A percentile compares a stretch with the other conserved stretches of the same genome.
Conservation (phyloP, 352 stramenopile species). For the Blastocystis sp. region DNA sequence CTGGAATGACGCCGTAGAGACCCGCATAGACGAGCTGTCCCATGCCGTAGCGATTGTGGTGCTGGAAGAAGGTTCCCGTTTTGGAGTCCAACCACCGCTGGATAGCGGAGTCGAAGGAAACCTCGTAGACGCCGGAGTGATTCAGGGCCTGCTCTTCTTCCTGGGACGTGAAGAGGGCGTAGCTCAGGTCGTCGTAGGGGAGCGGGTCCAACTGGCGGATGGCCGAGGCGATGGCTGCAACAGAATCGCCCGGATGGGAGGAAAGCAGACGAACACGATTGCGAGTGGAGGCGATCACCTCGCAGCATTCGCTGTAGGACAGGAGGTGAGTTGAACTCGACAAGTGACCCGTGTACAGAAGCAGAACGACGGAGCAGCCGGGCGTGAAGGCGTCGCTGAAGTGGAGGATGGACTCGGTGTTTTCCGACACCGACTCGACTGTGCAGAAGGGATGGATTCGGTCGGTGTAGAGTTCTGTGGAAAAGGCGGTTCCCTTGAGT, state of each 20-base stretch:
- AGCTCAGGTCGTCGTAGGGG: neutral
- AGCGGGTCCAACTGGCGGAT: neutral
- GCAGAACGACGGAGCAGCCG: constrained; percentile 12
- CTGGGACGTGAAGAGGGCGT: constrained; percentile 54
- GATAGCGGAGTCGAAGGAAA: neutral
- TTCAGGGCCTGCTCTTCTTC: constrained; percentile 42
- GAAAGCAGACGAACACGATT: neutral
- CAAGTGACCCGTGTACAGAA: neutral
- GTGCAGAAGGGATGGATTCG: neutral
- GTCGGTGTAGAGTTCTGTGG: neutral
- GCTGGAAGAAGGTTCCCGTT: neutral
- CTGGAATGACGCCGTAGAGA: constrained; percentile 45
- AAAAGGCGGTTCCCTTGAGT: neutral
- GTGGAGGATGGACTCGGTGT: neutral
- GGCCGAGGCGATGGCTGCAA: neutral
- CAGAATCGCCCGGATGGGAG: neutral
- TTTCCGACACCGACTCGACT: neutral
- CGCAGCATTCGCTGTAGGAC: constrained; percentile 33
- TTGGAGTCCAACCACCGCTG: neutral
- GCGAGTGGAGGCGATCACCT: neutral
- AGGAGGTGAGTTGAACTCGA: neutral
- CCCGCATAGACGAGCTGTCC: constrained; percentile 54
- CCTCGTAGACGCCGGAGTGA: constrained; percentile 9
- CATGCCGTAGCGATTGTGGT: constrained; percentile 16
- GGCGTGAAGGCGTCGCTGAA: neutral